Evolutionary conservation across 345 rosid genomes (phyloP).

Genomic region (Psidium friedrichsthalianum): DNA sequence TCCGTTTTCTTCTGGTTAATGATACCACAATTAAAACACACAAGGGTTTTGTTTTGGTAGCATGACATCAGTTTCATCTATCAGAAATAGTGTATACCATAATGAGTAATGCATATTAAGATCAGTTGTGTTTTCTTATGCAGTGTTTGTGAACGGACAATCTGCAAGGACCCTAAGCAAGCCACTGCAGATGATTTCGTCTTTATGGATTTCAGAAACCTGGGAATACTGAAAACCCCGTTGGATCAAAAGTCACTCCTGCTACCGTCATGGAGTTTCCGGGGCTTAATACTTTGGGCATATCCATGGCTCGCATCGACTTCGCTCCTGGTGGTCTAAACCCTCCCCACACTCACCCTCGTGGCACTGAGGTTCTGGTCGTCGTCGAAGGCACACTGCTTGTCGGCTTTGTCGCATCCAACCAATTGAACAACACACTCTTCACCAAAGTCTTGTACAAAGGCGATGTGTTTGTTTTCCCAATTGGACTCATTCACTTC

Average conservation of each 20-base stretch:
- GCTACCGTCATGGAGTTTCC: constrained; percentile 2
- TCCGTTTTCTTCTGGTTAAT: neutral
- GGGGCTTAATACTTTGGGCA: constrained; percentile 19
- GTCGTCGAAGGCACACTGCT: constrained; percentile 17
- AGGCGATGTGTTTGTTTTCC: constrained; percentile 26
- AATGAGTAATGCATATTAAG: neutral
- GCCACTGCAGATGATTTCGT: constrained; percentile 16
- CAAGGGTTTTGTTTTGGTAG: neutral
- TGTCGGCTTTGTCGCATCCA: constrained; percentile 23
- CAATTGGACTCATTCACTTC: constrained; percentile 24
- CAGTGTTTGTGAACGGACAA: constrained; percentile 29
- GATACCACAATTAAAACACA: neutral
- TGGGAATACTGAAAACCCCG: neutral
- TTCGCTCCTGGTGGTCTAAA: constrained; percentile 17
- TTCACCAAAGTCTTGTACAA: constrained; percentile 6
- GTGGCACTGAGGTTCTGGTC: constrained; percentile 24
- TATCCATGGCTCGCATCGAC: constrained; percentile 16
- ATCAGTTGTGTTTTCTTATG: neutral
- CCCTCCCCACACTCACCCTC: constrained; percentile 37
- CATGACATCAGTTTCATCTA: neutral
- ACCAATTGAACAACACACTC: constrained; percentile 9
- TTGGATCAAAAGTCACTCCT: constrained; percentile 14
- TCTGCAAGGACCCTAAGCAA: constrained; percentile 23
- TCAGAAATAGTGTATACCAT: neutral
- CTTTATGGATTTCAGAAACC: constrained; percentile 8